Percentiles rank a stretch among this genome's conserved stretches.
phyloP scores from a whole-genome alignment of 164 flowering plant species.

The Tetrastigma voinierianum region DNA sequence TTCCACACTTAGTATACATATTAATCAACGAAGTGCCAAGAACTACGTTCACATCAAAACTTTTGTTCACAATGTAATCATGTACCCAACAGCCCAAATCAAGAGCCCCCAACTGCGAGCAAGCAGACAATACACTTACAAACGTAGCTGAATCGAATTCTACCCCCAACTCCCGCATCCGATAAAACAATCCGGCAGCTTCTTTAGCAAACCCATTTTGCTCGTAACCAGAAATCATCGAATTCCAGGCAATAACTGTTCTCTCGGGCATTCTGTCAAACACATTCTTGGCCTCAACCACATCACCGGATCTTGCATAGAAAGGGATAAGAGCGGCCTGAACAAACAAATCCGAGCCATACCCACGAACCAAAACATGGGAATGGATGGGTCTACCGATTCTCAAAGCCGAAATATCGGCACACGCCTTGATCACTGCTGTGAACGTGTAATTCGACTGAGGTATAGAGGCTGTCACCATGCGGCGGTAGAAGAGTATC shows the following conservation, averaged over 20 bases:
- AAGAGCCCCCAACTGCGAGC: conserved; percentile 63
- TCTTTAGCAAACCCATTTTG: conserved; percentile 62
- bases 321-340: conserved; percentile 54
- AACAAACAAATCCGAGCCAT: conserved; percentile 48
- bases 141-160: conserved; percentile 60
- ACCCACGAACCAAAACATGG: conserved; percentile 52
- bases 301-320: conserved; percentile 49
- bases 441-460: conserved; percentile 60
- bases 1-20: conserved; percentile 73
- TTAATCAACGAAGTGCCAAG: conserved; percentile 62
- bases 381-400: conserved; percentile 48
- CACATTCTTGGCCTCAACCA: conserved; percentile 51
- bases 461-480: conserved; percentile 26
- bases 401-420: conserved; percentile 30
- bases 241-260: conserved; percentile 64
- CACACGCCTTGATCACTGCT: conserved; percentile 56
- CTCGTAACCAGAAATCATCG: conserved; percentile 74
- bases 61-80: conserved; percentile 30
- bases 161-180: conserved; percentile 40
- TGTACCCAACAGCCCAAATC: conserved; percentile 59
- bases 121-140: conserved; percentile 61
- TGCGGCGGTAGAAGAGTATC: conserved; percentile 44
- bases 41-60: conserved; percentile 40
- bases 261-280: conserved; percentile 66
- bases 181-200: conserved; percentile 45